These are phyloP conservation scores for Conticribra guillardii DNA, from an alignment of 108 stramenopile species.

Conservation along the genomic window DNA sequence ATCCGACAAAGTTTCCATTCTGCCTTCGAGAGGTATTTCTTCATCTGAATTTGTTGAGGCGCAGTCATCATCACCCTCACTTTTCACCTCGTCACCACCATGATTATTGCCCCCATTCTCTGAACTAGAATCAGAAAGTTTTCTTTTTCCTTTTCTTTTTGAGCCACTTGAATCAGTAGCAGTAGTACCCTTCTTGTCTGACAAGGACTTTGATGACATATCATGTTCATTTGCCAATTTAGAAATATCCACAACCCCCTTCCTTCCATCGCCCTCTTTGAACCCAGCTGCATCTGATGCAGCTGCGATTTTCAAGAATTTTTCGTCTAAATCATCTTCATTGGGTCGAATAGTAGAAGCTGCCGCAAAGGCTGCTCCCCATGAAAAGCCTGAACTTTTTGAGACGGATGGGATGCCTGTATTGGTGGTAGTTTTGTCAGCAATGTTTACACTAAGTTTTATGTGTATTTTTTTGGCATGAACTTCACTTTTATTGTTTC, in stretches of 20 bases:
- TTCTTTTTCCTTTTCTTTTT: constrained; percentile 18
- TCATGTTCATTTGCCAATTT: constrained; percentile 27
- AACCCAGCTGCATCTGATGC: constrained; percentile 1
- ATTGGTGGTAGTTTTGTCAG: background rate
- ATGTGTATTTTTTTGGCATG: background rate
- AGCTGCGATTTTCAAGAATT: constrained; percentile 31
- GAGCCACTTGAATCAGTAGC: no score
- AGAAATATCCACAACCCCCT: constrained; percentile 16
- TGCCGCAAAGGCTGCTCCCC: constrained; percentile 51
- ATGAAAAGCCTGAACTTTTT: constrained; percentile 23
- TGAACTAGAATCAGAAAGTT: constrained; percentile 2
- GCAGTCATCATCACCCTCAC: constrained; percentile 18
- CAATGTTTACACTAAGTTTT: background rate
- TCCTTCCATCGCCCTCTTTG: background rate
- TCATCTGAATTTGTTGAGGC: constrained; percentile 14
- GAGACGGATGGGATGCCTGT: background rate
- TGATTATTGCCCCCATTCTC: no score
- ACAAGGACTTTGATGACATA: background rate
- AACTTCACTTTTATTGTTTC: no score
- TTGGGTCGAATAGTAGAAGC: constrained; percentile 46
- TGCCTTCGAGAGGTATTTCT: constrained; percentile 52
- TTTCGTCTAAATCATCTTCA: constrained; percentile 46
- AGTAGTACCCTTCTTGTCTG: no score
- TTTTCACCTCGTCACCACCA: background rate
- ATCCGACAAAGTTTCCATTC: constrained; percentile 42